Evolutionary conservation across 2,329 filamentous ascomycete species (phyloP).

Genomic region (Aphanoascus verrucosus): DNA sequence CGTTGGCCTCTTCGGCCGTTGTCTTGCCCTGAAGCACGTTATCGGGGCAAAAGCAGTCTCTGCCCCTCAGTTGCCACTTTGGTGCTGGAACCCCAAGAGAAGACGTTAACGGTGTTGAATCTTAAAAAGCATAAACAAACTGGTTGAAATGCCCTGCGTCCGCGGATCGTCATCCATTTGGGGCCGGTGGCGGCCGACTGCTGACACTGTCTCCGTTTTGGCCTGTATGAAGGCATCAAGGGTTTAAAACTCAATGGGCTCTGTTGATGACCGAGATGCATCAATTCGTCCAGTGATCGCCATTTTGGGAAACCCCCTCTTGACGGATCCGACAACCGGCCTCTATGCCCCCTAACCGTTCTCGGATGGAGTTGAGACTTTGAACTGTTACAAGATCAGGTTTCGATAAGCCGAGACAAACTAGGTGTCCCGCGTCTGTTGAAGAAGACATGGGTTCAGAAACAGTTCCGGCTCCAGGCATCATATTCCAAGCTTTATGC

Average conservation of each 20-base stretch:
- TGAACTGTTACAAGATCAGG: slow-evolving; percentile 9
- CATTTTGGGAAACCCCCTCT: slow-evolving; percentile 7
- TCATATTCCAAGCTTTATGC: slow-evolving; percentile 16
- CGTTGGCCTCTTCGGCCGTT: not conserved
- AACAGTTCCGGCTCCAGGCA: slow-evolving; percentile 16
- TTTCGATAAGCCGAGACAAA: slow-evolving; percentile 11
- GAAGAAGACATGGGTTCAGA: slow-evolving; percentile 14
- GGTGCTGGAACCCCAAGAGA: not conserved
- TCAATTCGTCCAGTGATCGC: slow-evolving; percentile 9
- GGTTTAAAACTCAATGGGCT: slow-evolving; percentile 14
- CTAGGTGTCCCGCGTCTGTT: slow-evolving; percentile 9
- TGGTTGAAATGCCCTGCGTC: slow-evolving; percentile 6
- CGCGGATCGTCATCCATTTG: slow-evolving; percentile 1
- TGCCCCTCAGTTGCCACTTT: not conserved
- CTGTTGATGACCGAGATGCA: slow-evolving; percentile 3
- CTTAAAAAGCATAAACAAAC: slow-evolving; percentile 13
- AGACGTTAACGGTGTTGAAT: slow-evolving; percentile 3
- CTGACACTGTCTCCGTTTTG: slow-evolving; percentile 18
- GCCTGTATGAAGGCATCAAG: slow-evolving; percentile 10
- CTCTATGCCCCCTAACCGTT: not conserved
- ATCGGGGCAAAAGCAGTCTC: not conserved
- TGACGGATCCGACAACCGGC: slow-evolving; percentile 7
- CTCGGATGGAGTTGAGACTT: slow-evolving; percentile 8
- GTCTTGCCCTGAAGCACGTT: slow-evolving; percentile 9
- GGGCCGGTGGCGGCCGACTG: slow-evolving; percentile 9